A percentile compares a stretch with the other conserved stretches of the same genome.
These are phyloP conservation scores for Scheffersomyces quercinus DNA, from an alignment of 1,139 yeast species.

Conservation along the genomic window DNA sequence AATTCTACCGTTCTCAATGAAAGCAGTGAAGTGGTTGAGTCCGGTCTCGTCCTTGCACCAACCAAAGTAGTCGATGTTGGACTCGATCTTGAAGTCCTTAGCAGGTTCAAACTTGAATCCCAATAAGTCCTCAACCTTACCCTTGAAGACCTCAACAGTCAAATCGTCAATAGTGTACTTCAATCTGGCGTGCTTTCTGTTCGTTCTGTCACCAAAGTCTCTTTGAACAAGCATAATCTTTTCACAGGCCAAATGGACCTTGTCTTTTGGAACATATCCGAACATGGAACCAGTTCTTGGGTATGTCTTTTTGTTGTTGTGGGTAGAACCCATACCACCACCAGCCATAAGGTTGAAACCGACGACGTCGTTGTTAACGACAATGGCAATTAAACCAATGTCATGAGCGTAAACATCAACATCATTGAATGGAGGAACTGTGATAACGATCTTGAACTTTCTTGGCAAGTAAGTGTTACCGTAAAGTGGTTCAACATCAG, in stretches of 20 bases:
- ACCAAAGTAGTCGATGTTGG: slow-evolving; percentile 90
- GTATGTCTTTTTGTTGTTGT: slow-evolving; percentile 93
- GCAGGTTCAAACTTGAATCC: slow-evolving; percentile 76
- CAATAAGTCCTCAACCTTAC: slow-evolving; percentile 78
- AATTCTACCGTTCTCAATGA: slow-evolving; percentile 95
- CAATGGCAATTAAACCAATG: slow-evolving; percentile 87
- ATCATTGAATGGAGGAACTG: slow-evolving; percentile 96
- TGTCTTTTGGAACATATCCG: slow-evolving; percentile 71
- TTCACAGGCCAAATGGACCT: slow-evolving; percentile 79
- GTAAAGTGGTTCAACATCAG: slow-evolving; percentile 83
- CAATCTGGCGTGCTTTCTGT: slow-evolving; percentile 97
- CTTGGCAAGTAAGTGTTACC: slow-evolving; percentile 90
- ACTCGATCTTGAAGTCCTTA: slow-evolving; percentile 72
- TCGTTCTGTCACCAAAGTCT: slow-evolving; percentile 92
- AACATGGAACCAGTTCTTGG: slow-evolving; percentile 91
- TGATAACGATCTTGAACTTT: slow-evolving; percentile 91
- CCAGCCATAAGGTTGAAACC: slow-evolving; percentile 93
- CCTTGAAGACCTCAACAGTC: slow-evolving; percentile 79
- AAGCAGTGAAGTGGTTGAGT: slow-evolving; percentile 86
- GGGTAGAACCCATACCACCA: slow-evolving; percentile 99
- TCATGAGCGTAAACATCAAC: slow-evolving; percentile 97
- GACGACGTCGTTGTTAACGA: slow-evolving; percentile 59
- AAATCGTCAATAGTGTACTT: slow-evolving; percentile 94
- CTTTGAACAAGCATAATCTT: slow-evolving; percentile 93
- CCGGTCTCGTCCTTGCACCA: slow-evolving; percentile 93